Evolutionary conservation across 306 rosid species (phyloP).

Genomic region (Gillenia trifoliata): DNA sequence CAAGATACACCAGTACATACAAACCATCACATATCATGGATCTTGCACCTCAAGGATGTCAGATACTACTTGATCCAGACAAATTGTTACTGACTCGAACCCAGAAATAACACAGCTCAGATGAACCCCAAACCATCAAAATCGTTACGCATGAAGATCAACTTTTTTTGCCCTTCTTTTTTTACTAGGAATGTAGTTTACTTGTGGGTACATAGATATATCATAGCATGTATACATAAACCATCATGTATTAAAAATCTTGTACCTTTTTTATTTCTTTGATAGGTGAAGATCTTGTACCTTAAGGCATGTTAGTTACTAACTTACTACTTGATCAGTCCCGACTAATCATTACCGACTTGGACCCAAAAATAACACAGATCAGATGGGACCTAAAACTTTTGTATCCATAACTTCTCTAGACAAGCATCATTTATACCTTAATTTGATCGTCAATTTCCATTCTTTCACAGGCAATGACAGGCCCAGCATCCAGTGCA

Average conservation of each 20-base stretch:
- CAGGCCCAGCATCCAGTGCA: constrained; percentile 86
- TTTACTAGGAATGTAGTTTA: neutral
- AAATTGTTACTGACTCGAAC: neutral
- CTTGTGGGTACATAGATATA: neutral
- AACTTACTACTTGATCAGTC: neutral
- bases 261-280: neutral
- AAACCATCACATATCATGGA: neutral
- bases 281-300: neutral
- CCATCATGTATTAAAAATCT: neutral
- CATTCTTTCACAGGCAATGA: constrained; percentile 57
- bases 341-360: neutral
- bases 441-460: constrained; percentile 68
- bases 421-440: constrained; percentile 27
- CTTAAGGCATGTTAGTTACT: neutral
- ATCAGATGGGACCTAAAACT: neutral
- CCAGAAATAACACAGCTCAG: neutral
- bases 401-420: neutral
- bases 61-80: neutral
- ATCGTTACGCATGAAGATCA: neutral
- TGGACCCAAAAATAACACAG: neutral
- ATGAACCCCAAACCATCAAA: neutral
- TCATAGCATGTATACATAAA: neutral
- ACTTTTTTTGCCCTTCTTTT: neutral
- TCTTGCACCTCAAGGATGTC: neutral
- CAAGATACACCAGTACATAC: neutral